Base-by-base conservation (phyloP, 352 stramenopile genomes). In the Phytophthora kernoviae region DNA sequence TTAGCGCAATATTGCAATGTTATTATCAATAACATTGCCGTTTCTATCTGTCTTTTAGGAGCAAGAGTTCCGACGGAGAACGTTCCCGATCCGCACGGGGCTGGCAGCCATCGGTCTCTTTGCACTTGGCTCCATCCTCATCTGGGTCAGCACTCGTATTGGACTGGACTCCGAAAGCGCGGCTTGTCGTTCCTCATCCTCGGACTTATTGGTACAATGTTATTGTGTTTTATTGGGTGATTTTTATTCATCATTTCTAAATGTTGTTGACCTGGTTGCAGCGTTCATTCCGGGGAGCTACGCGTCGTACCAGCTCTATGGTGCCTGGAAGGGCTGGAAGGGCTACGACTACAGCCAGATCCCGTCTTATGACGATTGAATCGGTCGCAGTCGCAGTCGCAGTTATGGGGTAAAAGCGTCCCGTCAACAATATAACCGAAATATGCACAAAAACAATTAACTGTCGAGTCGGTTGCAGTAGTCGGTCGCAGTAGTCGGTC, bases 201-300 rank as follows among this genome's bases (percentile, higher is more conserved):
- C 20, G 85, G 85, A 2, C 76, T 94, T 8, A 91, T 94, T 27
- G 83, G 85, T 94, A 60, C 49, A 53, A 24, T 2, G 30, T 15
- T 53, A 32, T 21, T 22, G 14, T 0, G 51, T 12, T 33, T 6
- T 34, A 34, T 2, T n/a, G n/a, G n/a, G n/a, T n/a, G n/a, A 18
- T 27, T 22, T 34, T 14, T 32, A 5, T 39, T 27, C 9, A 1
- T 27, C 10, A 1, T 52, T 2, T 26, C 12, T 43, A 5, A 20
- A 39, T 49, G 24, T 48, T 39, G 7, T 41, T 45, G 12, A 17
- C 15, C 15, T 10, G 49, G 24, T 18, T 17, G n/a, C 56, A 94
- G 86, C 86, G 8, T 94, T 94, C 57, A 90, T 94, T 21, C 86
- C 86, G 1, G 86, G 86, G 4, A 90, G 78, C 70, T 94, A 94